A percentile compares a stretch with the other conserved stretches of the same genome.
phyloP scores from a whole-genome alignment of 2,329 filamentous ascomycete species.

The Exophiala xenobiotica region DNA sequence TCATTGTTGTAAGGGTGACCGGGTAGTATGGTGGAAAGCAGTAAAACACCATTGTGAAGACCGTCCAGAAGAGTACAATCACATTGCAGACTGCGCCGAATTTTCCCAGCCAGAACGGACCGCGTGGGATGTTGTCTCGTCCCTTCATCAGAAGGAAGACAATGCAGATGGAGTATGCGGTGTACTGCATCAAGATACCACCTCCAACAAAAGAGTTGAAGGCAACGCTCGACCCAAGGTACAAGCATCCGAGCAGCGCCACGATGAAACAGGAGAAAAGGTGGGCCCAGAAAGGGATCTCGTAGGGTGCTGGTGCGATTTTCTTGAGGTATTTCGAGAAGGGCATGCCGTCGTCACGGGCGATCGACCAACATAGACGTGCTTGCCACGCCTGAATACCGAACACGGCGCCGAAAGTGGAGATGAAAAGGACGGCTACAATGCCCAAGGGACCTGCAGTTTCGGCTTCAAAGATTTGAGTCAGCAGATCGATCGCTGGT shows the following conservation, averaged over 20 bases:
- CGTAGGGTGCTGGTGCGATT: slow-evolving; percentile 6
- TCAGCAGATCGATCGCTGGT: not conserved
- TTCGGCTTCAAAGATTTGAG: not conserved
- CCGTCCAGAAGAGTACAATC: slow-evolving; percentile 45
- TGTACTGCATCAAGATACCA: slow-evolving; percentile 39
- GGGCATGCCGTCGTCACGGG: slow-evolving; percentile 11
- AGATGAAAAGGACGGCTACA: not conserved
- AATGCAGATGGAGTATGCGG: slow-evolving; percentile 30
- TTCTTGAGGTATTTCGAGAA: slow-evolving; percentile 4
- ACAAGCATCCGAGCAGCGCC: slow-evolving; percentile 35
- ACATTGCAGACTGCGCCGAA: slow-evolving; percentile 42
- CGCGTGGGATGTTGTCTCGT: slow-evolving; percentile 30
- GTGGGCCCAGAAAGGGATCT: slow-evolving; percentile 12
- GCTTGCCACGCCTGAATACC: slow-evolving; percentile 14
- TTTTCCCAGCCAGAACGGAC: slow-evolving; percentile 34
- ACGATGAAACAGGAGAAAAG: slow-evolving; percentile 3
- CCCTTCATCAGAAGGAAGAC: slow-evolving; percentile 50
- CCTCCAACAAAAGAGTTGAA: slow-evolving; percentile 39
- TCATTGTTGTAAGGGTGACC: slow-evolving; percentile 47
- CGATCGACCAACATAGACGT: slow-evolving; percentile 8
- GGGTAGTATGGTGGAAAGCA: slow-evolving; percentile 46
- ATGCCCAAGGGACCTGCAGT: not conserved
- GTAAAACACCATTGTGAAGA: slow-evolving; percentile 47
- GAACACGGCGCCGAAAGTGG: not conserved
- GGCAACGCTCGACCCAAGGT: slow-evolving; percentile 37